Conservation (phyloP, 495 filamentous ascomycete species). For the Astrothelium subdiscretum region DNA sequence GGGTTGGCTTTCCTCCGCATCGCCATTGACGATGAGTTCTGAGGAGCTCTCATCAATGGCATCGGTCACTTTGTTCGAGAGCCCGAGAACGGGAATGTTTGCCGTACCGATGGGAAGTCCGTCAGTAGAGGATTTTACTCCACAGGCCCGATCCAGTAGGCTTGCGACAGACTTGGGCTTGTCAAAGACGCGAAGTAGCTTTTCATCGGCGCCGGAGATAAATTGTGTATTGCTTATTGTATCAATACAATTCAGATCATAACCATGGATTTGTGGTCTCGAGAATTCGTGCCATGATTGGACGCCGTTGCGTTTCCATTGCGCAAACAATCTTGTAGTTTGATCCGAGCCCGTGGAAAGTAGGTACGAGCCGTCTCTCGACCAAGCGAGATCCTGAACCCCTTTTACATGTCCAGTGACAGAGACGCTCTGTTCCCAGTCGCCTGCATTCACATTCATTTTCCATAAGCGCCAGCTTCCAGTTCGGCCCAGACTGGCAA, state of each 20-base stretch:
- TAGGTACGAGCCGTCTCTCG: constrained; percentile 68
- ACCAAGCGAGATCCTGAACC: constrained; percentile 74
- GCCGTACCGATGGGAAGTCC: constrained; percentile 68
- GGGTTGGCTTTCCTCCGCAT: constrained; percentile 18
- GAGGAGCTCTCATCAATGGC: constrained; percentile 12
- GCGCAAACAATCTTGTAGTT: constrained; percentile 83
- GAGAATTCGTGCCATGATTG: constrained; percentile 89
- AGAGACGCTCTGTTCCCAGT: constrained; percentile 66
- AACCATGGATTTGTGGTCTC: constrained; percentile 93
- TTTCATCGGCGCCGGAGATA: constrained; percentile 95
- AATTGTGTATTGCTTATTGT: constrained; percentile 59
- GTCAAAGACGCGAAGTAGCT: constrained; percentile 87
- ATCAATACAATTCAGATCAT: constrained; percentile 91
- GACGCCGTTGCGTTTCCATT: constrained; percentile 51
- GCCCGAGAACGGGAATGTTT: constrained; percentile 83
- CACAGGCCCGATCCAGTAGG: constrained; percentile 57
- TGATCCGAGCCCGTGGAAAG: constrained; percentile 86
- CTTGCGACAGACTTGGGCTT: constrained; percentile 74
- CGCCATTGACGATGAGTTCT: constrained; percentile 7
- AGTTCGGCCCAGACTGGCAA: constrained; percentile 76
- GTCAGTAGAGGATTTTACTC: constrained; percentile 35
- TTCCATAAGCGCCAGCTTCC: constrained; percentile 87
- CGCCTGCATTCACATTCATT: constrained; percentile 39
- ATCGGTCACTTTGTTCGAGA: constrained; percentile 87
- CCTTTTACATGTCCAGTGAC: constrained; percentile 75